These are phyloP conservation scores for Phytophthora uliginosa DNA, from an alignment of 352 stramenopile genomes.

Conservation along the genomic window DNA sequence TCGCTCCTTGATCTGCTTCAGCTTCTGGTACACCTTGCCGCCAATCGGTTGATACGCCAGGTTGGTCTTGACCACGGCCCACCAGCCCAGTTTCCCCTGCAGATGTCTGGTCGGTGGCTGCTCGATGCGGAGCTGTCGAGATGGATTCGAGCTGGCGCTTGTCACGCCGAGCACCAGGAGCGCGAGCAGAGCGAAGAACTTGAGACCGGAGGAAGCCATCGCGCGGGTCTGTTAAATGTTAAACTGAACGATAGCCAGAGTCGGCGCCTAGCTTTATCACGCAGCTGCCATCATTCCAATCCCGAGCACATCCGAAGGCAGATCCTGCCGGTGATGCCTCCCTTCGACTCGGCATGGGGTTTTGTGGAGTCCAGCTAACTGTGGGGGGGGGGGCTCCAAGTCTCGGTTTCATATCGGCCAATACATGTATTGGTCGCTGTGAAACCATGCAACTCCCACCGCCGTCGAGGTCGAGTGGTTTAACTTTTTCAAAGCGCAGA, in stretches of 20 bases:
- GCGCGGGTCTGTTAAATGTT: background rate
- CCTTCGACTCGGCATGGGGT: no score
- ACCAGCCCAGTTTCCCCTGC: background rate
- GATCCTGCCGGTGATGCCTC: background rate
- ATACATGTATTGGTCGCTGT: no score
- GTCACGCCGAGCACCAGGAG: background rate
- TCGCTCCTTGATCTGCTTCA: slow-evolving; percentile 9
- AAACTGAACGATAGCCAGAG: background rate
- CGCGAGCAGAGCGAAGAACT: slow-evolving; percentile 13
- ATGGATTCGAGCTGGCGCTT: background rate
- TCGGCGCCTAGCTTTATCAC: background rate
- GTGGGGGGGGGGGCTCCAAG: no score
- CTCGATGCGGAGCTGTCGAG: slow-evolving; percentile 7
- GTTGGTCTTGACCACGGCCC: background rate
- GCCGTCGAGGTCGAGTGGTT: no score
- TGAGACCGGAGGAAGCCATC: slow-evolving; percentile 13
- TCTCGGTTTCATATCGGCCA: no score
- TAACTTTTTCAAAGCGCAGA: no score
- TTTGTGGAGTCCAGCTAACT: no score
- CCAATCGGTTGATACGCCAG: slow-evolving; percentile 2
- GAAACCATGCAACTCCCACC: no score
- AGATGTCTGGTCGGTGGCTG: background rate
- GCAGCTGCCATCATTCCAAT: background rate
- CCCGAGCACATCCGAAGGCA: background rate
- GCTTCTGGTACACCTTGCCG: slow-evolving; percentile 13